These are phyloP conservation scores for Rhynchospora tenuis DNA, from an alignment of 176 grass and related monocot genomes.

Conservation along the genomic window DNA sequence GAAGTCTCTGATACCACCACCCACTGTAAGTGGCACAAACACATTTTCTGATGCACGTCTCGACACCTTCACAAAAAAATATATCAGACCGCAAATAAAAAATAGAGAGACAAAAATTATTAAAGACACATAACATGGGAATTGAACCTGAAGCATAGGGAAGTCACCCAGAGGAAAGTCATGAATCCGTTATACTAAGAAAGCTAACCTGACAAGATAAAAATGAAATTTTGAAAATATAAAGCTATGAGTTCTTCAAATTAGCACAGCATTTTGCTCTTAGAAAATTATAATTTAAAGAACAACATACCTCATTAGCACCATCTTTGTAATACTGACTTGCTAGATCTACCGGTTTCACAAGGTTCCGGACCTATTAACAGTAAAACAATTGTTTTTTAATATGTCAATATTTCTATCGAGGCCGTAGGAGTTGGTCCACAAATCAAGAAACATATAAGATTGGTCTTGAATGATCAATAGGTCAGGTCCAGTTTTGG, in stretches of 20 bases:
- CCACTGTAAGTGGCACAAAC: constrained; percentile 99
- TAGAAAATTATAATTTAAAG: background rate
- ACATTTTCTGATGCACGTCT: constrained; percentile 82
- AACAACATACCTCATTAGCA: constrained; percentile 73
- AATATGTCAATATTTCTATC: background rate
- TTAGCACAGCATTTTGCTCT: background rate
- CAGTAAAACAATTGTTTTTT: background rate
- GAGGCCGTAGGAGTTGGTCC: background rate
- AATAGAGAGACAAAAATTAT: background rate
- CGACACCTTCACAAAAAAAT: constrained; percentile 51
- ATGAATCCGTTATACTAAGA: constrained; percentile 97
- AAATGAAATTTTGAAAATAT: background rate
- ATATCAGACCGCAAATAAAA: constrained; percentile 8
- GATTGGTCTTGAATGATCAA: background rate
- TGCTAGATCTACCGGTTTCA: constrained; percentile 92
- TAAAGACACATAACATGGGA: constrained; percentile 14
- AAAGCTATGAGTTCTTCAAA: background rate
- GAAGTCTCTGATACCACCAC: constrained; percentile 98
- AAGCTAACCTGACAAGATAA: constrained; percentile 69
- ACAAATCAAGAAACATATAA: background rate
- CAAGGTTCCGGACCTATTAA: constrained; percentile 90
- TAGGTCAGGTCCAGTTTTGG: too few species aligned
- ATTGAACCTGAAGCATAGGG: constrained; percentile 93
- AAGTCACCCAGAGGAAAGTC: constrained; percentile 97
- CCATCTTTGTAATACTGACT: constrained; percentile 97